These are phyloP conservation scores for Exobasidium rhododendri DNA, from an alignment of 1,284 basidiomycete species.

Conservation along the genomic window DNA sequence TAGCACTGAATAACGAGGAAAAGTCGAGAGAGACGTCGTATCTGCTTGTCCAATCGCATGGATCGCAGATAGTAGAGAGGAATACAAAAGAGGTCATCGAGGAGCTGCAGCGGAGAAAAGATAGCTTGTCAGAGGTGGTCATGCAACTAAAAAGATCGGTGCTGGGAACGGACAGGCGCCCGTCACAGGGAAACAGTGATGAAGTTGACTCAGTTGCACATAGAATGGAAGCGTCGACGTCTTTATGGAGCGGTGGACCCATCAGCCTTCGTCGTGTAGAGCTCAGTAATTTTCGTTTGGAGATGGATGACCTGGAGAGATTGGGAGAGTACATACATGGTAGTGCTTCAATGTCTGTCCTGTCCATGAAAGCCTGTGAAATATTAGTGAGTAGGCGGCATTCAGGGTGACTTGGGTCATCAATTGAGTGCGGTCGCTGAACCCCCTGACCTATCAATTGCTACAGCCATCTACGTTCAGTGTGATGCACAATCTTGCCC, in stretches of 20 bases:
- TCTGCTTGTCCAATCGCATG: neutral
- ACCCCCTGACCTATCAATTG: too few species aligned
- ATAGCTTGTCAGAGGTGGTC: neutral
- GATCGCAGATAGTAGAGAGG: neutral
- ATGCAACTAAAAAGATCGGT: neutral
- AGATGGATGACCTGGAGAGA: neutral
- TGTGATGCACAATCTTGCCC: neutral
- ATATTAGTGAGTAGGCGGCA: neutral
- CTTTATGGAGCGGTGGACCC: neutral
- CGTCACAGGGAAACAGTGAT: neutral
- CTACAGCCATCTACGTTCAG: neutral
- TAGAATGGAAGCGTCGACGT: too few species aligned
- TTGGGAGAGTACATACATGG: constrained; percentile 1
- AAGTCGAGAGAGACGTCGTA: neutral
- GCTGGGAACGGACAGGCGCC: neutral
- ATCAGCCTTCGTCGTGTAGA: neutral
- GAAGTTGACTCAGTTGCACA: neutral
- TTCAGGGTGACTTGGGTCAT: neutral
- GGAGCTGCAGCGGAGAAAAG: neutral
- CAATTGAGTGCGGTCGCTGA: too few species aligned
- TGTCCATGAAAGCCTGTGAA: neutral
- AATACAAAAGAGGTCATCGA: neutral
- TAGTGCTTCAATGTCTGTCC: neutral
- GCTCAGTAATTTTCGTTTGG: neutral
- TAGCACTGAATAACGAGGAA: neutral